Base-by-base conservation (phyloP, 495 filamentous ascomycete species). In the Talaromyces nanjingensis region DNA sequence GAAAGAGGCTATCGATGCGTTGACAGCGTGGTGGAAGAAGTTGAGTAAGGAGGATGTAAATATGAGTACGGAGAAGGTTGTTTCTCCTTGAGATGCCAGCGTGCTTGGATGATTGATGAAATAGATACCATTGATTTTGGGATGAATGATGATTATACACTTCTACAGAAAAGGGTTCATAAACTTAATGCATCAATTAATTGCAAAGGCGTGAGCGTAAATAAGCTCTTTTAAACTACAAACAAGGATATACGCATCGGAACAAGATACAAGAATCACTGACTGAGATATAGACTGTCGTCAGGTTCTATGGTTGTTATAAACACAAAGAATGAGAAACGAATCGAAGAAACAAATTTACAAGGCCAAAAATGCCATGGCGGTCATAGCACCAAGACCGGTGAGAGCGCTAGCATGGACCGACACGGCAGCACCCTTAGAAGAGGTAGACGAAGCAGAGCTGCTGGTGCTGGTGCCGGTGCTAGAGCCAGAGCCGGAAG, bases 401-500 rank as follows among this genome's bases (percentile, higher is more conserved):
- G 63, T 64, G 11, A 64, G 20, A 52, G 57, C 25, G 14, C 34
- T 24, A 25, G 56, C 55, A 16, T 6, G 39, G 16, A 34, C 20
- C 14, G 53, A 31, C 3, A n/a, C 69, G 33, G 59, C 65, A 47
- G 73, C 72, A 24, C 71, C 68, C 52, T 65, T 69, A 33, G 65
- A 66, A 60, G 71, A 67, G 18, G 52, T 64, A 7, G 64, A 65
- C 37, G 68, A 65, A 34, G 63, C 63, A 59, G 68, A 49, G 14
- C 67, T 63, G 24, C 67, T 66, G 34, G 54, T 47, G 31, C n/a
- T n/a, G 18, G 55, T 58, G 6, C 33, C 6, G 6, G 29, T 31
- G 6, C 61, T 27, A 34, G 18, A 54, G 14, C 79, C 63, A 68
- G 82, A 76, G 27, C 66, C 70, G 64, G 71, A 82, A 66, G 78